A percentile compares a stretch with the other conserved stretches of the same genome.
Conservation (phyloP, 345 rosid genomes). For the Pistacia atlantica region DNA sequence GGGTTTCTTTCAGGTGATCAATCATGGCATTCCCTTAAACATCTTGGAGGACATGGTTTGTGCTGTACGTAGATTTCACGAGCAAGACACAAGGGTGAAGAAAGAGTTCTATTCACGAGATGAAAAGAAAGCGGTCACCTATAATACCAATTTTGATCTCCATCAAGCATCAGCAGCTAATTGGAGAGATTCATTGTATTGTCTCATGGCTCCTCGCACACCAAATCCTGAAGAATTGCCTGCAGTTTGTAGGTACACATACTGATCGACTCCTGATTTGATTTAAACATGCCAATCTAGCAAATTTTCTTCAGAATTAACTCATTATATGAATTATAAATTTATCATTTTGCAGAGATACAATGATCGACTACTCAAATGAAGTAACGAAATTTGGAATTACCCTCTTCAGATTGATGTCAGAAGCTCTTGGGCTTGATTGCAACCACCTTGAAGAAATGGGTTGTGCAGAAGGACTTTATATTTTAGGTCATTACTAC, state of each 20-base stretch:
- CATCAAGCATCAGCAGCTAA: slow-evolving; percentile 25
- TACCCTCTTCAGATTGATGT: slow-evolving; percentile 34
- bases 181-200: slow-evolving; percentile 50
- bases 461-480: slow-evolving; percentile 21
- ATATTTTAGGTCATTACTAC: slow-evolving; percentile 26
- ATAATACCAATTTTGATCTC: slow-evolving; percentile 40
- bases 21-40: slow-evolving; percentile 41
- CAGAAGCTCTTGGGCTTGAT: slow-evolving; percentile 31
- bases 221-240: slow-evolving; percentile 49
- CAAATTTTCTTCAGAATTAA: too few species aligned
- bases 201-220: slow-evolving; percentile 39
- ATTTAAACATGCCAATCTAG: too few species aligned
- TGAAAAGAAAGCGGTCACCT: slow-evolving; percentile 22
- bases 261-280: background rate
- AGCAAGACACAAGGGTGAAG: slow-evolving; percentile 41
- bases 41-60: slow-evolving; percentile 36
- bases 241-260: slow-evolving; percentile 41
- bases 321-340: too few species aligned
- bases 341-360: slow-evolving; percentile 10
- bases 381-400: slow-evolving; percentile 25
- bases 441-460: slow-evolving; percentile 24
- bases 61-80: slow-evolving; percentile 38
- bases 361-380: slow-evolving; percentile 28
- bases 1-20: slow-evolving; percentile 52
- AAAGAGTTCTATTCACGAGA: slow-evolving; percentile 37